phyloP scores from a whole-genome alignment of 2,329 filamentous ascomycete species.

The Monilinia laxa region DNA sequence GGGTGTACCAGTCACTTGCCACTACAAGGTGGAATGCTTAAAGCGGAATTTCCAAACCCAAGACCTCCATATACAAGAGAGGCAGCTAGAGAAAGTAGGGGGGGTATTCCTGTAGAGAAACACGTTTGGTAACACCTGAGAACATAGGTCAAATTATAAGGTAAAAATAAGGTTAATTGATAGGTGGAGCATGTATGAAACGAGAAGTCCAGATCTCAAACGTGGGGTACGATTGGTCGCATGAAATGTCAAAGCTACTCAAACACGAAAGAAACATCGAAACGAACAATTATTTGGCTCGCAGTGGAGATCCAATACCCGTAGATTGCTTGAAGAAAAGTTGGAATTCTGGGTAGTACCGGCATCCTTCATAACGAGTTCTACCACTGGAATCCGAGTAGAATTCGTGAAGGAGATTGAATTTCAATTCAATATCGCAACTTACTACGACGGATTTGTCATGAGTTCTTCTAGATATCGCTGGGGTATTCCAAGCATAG shows the following conservation, averaged over 20 bases:
- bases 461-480: neutral
- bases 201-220: conserved; percentile 2
- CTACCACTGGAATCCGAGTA: neutral
- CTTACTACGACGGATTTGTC: neutral
- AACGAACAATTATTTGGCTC: neutral
- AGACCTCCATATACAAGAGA: neutral
- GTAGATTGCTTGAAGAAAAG: neutral
- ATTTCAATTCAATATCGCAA: neutral
- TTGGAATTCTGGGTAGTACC: no score
- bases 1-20: neutral
- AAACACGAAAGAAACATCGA: conserved; percentile 15
- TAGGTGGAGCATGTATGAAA: conserved; percentile 12
- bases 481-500: neutral
- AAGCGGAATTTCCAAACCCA: conserved; percentile 1
- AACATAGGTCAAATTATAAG: neutral
- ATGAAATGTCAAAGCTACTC: conserved; percentile 13
- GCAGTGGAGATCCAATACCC: neutral
- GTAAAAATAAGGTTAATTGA: conserved; percentile 14
- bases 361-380: neutral
- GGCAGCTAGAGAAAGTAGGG: neutral
- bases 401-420: neutral
- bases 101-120: neutral
- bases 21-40: neutral
- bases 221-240: neutral
- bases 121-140: neutral